Evolutionary conservation across 2,329 filamentous ascomycete genomes (phyloP), one percentile per base, ranked within the genome.

Genomic region (Paecilomyces sp.): DNA sequence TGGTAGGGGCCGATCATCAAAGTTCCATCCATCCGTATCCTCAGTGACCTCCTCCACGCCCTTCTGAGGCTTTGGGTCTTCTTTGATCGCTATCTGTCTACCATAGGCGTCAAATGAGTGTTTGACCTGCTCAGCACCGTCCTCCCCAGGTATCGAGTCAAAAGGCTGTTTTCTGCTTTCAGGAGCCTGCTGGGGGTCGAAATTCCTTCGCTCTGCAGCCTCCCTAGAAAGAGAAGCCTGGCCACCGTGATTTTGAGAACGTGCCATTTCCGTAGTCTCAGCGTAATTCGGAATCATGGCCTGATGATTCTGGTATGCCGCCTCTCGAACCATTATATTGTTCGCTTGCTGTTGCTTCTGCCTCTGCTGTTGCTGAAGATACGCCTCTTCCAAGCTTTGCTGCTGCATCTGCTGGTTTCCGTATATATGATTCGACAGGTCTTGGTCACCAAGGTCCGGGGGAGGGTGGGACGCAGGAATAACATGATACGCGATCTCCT

Each of bases 1-100:
- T 54, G 83, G 76, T 50, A 90, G 88, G 0, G 84, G 77, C 57
- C 78, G 68, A n/a, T 97, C 92, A 58, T 93, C 91, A 66, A 99
- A 99, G 69, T 95, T 92, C 94, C 94, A 99, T 8, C 85, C 90
- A 68, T 96, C 92, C 0, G 82, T 71, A 60, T 89, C 86, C 3
- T 81, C 77, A 36, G 68, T 66, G 56, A 12, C 77, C 62, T 69
- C 87, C 83, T 73, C 68, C 31, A 70, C 68, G 4, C 54, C 56
- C 15, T 57, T 85, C 80, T 25, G 76, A 68, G 15, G 76, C 66
- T 41, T 64, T 51, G 70, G 65, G n/a, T 80, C 77, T 55, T 82
- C 80, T 62, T 73, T 76, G 4, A 65, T 62, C 2, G 74, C 68
- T 55, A 84, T 74, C 55, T 81, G 80, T 55, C 83, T 77, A 22